Evolutionary conservation across 23 red algal genomes (phyloP), one percentile per base, ranked within the genome.

Genomic region (Pyropia haitanensis): DNA sequence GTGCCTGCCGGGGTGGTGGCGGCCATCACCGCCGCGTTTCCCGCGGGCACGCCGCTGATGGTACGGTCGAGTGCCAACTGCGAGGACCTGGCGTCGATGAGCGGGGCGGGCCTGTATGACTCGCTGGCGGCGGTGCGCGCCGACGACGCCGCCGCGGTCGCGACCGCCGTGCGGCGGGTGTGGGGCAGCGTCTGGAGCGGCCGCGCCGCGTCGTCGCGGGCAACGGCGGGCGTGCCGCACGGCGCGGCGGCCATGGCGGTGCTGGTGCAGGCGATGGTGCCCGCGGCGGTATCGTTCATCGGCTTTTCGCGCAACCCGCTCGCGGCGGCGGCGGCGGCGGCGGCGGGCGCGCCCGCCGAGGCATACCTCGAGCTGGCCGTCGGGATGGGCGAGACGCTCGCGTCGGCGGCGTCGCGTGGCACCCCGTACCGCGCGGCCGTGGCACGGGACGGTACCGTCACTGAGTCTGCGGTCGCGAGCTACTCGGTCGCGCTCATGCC

Each of bases 351-450:
- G 7, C 39, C 39, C 10, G 29, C 24, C 57, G 63, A 66, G 46
- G 63, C 26, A 13, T 90, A 90, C 76, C 65, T 90, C 14, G 85
- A 90, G 50, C 21, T 80, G 27, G 85, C 85, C 18, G 70, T 81
- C 14, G 85, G 85, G 4, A 90, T 90, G 85, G 85, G 85, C 58
- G 85, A 90, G 65, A 90, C 85, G 53, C 67, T 90, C 30, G 85
- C 85, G 10, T 72, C 63, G 46, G 85, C 63, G 18, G 56, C 27
- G 20, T 39, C 53, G 5, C 65, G 55, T 2, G 85, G 85, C 2
- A 70, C 58, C 39, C 85, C 85, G 10, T 90, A 90, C 49, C 53
- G 85, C 19, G 50, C 79, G 24, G 34, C 61, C 20, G 76, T 81
- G 17, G 54, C 72, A 5, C 60, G 76, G 17, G 64, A 53, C n/a